Evolutionary conservation across 257 asterid genomes (phyloP), one percentile per base, ranked within the genome.

Genomic region (Thymus quinquecostatus): DNA sequence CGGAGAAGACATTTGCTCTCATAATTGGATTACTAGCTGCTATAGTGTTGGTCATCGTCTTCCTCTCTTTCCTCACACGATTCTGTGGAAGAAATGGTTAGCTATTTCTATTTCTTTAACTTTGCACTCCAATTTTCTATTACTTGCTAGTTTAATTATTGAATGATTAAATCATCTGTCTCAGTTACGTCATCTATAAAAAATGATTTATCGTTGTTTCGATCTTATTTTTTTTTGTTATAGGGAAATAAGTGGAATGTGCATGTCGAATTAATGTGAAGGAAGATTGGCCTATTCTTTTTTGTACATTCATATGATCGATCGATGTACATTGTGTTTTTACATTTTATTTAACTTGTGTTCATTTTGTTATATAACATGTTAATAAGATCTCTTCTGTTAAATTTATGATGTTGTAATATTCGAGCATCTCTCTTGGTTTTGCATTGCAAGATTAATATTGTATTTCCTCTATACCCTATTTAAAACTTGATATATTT

Each of bases 1-100:
- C 86, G 4, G 96, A 88, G 87, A 90, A 90, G 83, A 90, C 93
- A 81, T 88, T 86, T 73, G 93, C 97, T 8, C 75, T 90, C 5
- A 84, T 90, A 21, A 78, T 90, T 64, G 97, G 96, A 71, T 72
- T 90, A 57, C 74, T 90, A 60, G 91, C 97, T 75, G 97, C 85
- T 29, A 79, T 83, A 33, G 96, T 91, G 10, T 69, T 90, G 60
- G 55, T 88, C 54, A 90, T 90, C 64, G 79, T 90, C 71, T 75
- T 90, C 77, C 87, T 89, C 51, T 83, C 95, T 74, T 90, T 88
- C 73, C 36, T 88, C 66, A 80, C 82, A 74, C 83, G 92, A 79
- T 53, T 79, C 6, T 86, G 72, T 66, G 75, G 78, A 3, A 84
- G 89, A 77, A 81, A 85, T 67, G 96, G 96, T 89, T 14, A 80